Evolutionary conservation across 495 filamentous ascomycete species (phyloP).

Genomic region (Neurospora cerealis): DNA sequence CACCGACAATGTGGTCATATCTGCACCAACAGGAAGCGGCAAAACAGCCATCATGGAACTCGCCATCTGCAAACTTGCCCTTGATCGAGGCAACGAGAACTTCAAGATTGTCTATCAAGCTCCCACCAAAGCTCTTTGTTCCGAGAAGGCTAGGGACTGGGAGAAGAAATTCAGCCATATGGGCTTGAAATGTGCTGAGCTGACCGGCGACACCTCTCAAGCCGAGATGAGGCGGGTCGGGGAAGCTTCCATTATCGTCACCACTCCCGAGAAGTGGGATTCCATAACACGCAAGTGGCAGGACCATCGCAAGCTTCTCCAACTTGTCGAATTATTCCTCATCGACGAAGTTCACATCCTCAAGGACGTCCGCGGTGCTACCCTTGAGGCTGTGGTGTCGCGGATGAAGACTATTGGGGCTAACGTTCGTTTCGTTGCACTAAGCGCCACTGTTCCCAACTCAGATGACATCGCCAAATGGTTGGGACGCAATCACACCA

Average conservation of each 20-base stretch:
- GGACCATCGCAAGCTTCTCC: slow-evolving; percentile 74
- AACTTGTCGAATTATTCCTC: slow-evolving; percentile 80
- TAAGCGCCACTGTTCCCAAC: slow-evolving; percentile 92
- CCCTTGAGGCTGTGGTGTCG: slow-evolving; percentile 89
- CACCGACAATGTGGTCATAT: slow-evolving; percentile 77
- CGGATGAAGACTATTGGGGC: slow-evolving; percentile 90
- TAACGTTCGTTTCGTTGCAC: slow-evolving; percentile 79
- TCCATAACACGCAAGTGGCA: slow-evolving; percentile 94
- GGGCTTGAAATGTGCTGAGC: slow-evolving; percentile 67
- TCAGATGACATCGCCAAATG: slow-evolving; percentile 82
- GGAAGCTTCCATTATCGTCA: slow-evolving; percentile 82
- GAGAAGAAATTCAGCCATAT: slow-evolving; percentile 68
- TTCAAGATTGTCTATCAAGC: slow-evolving; percentile 96
- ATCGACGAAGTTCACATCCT: slow-evolving; percentile 97
- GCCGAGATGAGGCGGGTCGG: slow-evolving; percentile 64
- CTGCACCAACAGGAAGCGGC: slow-evolving; percentile 87
- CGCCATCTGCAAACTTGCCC: slow-evolving; percentile 74
- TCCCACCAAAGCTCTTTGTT: slow-evolving; percentile 86
- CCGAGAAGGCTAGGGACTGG: slow-evolving; percentile 78
- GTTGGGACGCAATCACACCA: slow-evolving; percentile 70
- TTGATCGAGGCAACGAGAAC: slow-evolving; percentile 48
- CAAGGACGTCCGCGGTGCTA: slow-evolving; percentile 81
- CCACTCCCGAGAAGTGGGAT: slow-evolving; percentile 98
- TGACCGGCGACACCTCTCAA: slow-evolving; percentile 86
- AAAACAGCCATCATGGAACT: slow-evolving; percentile 90